Evolutionary conservation across 1,139 yeast genomes (phyloP).

Genomic region (Ogataea hybrid): DNA sequence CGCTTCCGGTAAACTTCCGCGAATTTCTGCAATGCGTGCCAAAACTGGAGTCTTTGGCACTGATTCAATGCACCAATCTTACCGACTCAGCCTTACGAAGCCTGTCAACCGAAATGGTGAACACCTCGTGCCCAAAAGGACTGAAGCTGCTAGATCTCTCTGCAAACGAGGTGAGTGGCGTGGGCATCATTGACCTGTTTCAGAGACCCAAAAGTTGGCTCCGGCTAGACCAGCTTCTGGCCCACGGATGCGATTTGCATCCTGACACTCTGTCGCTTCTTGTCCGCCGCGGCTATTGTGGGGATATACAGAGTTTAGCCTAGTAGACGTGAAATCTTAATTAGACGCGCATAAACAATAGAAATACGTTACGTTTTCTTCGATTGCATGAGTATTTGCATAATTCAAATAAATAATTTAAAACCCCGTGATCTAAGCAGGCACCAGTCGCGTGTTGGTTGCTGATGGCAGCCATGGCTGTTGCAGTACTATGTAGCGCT

Average conservation of each 20-base stretch:
- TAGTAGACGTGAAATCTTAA: background rate
- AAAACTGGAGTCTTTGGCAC: conserved; percentile 16
- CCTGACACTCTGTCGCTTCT: conserved; percentile 18
- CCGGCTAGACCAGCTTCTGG: conserved; percentile 15
- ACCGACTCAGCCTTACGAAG: conserved; percentile 19
- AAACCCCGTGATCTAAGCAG: too few relatives aligned
- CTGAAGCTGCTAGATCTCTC: conserved; percentile 22
- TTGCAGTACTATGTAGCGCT: too few relatives aligned
- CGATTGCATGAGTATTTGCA: background rate
- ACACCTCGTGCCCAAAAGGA: conserved; percentile 6
- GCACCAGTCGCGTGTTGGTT: too few relatives aligned
- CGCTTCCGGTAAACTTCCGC: conserved; percentile 11
- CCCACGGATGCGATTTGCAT: conserved; percentile 20
- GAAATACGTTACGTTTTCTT: background rate
- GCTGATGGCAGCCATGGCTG: too few relatives aligned
- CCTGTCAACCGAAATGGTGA: conserved; percentile 12
- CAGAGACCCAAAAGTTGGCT: conserved; percentile 16
- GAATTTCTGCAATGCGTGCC: conserved; percentile 16
- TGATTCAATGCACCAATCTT: conserved; percentile 22
- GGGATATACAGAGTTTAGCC: conserved; percentile 9
- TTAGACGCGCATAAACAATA: background rate
- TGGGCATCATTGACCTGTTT: conserved; percentile 24
- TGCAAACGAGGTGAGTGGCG: conserved; percentile 23
- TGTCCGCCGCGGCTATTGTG: conserved; percentile 14
- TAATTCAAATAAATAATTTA: background rate